Evolutionary conservation across 805 yeast species (phyloP), one percentile per base, ranked within the genome.

Genomic region (Wickerhamiella domercqiae): DNA sequence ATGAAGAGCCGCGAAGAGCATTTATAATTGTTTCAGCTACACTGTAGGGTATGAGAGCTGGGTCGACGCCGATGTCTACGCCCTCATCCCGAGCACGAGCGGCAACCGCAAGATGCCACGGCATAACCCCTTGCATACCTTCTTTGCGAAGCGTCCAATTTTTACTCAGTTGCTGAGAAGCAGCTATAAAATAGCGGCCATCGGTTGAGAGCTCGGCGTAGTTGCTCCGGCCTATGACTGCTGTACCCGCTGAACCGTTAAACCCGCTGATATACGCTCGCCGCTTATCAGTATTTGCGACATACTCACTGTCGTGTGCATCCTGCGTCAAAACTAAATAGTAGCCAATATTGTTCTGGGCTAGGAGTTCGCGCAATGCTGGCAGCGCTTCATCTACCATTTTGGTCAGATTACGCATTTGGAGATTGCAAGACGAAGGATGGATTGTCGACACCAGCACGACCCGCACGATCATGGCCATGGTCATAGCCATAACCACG

Each of bases 121-220:
- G 64, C 11, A 76, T 71, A 28, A 69, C 69, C 22, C 75, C 79
- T n/a, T 69, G 66, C 25, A 66, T 61, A 3, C 94, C 94, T 54
- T 78, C 93, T 52, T 78, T 84, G 42, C 90, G 64, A 33, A 90
- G 59, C 2, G 60, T 57, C 97, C 97, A 90, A 51, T 74, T 73
- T 28, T 58, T 51, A 54, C 82, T 93, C 39, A 90, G 62, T 59
- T 90, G 90, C 40, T 76, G 71, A 17, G 69, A 72, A 1, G 97
- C 97, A 60, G 90, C 98, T 41, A 81, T 63, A 56, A 83, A 90
- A 61, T 90, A 90, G 46, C 98, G 67, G 2, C 97, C 97, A 58
- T 90, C 98, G 0, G 98, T 90, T 6, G 93, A 74, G 36, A 90
- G 60, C 0, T 78, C 80, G 11, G 94, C 93, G 34, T 72, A 70